phyloP scores from a whole-genome alignment of 1,284 basidiomycete genomes.

The Irpex sp. region DNA sequence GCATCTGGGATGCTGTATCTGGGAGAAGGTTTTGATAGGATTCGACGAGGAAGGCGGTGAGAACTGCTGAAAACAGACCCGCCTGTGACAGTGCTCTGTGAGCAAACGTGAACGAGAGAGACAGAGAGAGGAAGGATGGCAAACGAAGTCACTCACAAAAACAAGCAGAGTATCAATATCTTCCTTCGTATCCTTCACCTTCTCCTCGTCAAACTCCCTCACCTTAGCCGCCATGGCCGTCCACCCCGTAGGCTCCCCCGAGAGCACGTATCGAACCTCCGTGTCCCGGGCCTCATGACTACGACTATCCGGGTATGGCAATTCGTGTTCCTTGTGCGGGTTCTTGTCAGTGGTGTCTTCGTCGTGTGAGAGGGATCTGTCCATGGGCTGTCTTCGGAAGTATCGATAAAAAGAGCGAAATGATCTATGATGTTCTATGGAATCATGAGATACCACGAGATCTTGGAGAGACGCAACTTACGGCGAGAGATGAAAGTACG shows the following conservation, averaged over 20 bases:
- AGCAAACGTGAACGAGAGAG: too few species aligned
- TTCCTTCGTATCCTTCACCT: conserved; percentile 9
- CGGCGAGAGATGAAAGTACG: too few species aligned
- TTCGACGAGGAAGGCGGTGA: not conserved
- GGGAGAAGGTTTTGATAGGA: not conserved
- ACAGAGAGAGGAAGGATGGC: too few species aligned
- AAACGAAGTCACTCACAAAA: not conserved
- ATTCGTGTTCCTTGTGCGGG: not conserved
- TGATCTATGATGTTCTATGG: too few species aligned
- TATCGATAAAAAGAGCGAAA: too few species aligned
- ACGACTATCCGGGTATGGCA: not conserved
- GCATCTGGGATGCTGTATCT: not conserved
- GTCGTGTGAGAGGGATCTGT: too few species aligned
- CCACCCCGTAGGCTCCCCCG: conserved; percentile 5
- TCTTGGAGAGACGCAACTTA: too few species aligned
- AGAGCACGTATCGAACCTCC: not conserved
- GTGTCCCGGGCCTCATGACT: not conserved
- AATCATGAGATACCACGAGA: too few species aligned
- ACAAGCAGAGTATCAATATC: conserved; percentile 5
- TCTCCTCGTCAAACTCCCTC: conserved; percentile 4
- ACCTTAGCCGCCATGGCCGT: conserved; percentile 6
- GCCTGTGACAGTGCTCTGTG: too few species aligned
- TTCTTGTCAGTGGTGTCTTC: too few species aligned
- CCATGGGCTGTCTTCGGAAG: too few species aligned
- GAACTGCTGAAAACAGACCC: not conserved